Conservation (phyloP, 441 rosid genomes). For the Mallotus repandus region DNA sequence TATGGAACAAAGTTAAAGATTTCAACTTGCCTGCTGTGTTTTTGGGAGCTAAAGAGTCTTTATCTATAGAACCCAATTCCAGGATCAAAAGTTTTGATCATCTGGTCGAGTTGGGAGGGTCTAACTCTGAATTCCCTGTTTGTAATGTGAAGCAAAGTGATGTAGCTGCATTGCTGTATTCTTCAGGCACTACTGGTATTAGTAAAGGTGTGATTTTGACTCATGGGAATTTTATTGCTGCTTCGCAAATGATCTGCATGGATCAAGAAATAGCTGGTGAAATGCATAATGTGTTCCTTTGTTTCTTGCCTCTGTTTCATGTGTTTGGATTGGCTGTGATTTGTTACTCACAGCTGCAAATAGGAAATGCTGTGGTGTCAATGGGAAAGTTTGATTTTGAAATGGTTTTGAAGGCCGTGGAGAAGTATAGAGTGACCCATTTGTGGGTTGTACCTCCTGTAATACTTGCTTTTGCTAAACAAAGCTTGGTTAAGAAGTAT, state of each 20-base stretch:
- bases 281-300: slow-evolving; percentile 45
- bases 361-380: slow-evolving; percentile 57
- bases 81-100: slow-evolving; percentile 42
- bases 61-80: slow-evolving; percentile 18
- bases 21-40: slow-evolving; percentile 57
- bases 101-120: slow-evolving; percentile 46
- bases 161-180: slow-evolving; percentile 63
- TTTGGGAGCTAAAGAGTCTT: slow-evolving; percentile 37
- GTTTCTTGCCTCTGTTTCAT: slow-evolving; percentile 85
- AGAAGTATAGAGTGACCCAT: slow-evolving; percentile 62
- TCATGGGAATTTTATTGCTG: slow-evolving; percentile 75
- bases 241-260: slow-evolving; percentile 51
- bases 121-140: slow-evolving; percentile 43
- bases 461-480: slow-evolving; percentile 72
- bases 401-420: slow-evolving; percentile 44
- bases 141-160: slow-evolving; percentile 55
- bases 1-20: slow-evolving; percentile 54
- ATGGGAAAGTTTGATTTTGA: slow-evolving; percentile 66
- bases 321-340: slow-evolving; percentile 65
- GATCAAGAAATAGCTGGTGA: slow-evolving; percentile 67
- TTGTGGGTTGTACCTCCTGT: slow-evolving; percentile 85
- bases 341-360: slow-evolving; percentile 52
- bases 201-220: slow-evolving; percentile 89
- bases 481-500: slow-evolving; percentile 44
- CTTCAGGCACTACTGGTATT: slow-evolving; percentile 82